Evolutionary conservation across 2,329 filamentous ascomycete species (phyloP).

Genomic region (Fusarium robinianum): DNA sequence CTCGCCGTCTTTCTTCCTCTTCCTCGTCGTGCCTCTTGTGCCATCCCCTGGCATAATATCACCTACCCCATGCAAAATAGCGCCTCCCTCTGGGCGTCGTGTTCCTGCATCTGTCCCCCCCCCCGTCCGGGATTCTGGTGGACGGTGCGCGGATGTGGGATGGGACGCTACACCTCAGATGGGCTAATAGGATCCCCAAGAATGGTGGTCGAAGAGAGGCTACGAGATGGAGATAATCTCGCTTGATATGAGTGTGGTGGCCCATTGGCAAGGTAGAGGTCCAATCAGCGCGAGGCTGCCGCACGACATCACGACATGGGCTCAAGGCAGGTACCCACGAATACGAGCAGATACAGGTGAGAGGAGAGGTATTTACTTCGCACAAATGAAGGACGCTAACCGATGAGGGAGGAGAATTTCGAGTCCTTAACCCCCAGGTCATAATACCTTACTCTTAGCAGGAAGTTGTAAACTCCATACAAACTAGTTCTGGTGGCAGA

Average conservation of each 20-base stretch:
- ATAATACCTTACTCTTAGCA: no score
- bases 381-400: neutral
- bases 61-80: no score
- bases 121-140: constrained; percentile 20
- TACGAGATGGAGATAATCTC: constrained; percentile 39
- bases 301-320: constrained; percentile 33
- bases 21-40: constrained; percentile 1
- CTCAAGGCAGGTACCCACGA: constrained; percentile 13
- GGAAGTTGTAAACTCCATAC: constrained; percentile 6
- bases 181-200: constrained; percentile 13
- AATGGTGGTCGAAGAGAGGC: constrained; percentile 17
- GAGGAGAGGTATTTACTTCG: constrained; percentile 18
- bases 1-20: neutral
- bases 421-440: no score
- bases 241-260: constrained; percentile 33
- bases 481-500: constrained; percentile 13
- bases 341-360: constrained; percentile 32
- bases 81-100: constrained; percentile 7
- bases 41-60: constrained; percentile 10
- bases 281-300: constrained; percentile 32
- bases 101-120: no score
- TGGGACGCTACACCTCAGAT: no score
- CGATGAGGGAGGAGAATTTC: neutral
- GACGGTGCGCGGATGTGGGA: constrained; percentile 26
- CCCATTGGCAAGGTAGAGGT: constrained; percentile 6